Conservation (phyloP, 345 rosid genomes). For the Linum tenue region DNA sequence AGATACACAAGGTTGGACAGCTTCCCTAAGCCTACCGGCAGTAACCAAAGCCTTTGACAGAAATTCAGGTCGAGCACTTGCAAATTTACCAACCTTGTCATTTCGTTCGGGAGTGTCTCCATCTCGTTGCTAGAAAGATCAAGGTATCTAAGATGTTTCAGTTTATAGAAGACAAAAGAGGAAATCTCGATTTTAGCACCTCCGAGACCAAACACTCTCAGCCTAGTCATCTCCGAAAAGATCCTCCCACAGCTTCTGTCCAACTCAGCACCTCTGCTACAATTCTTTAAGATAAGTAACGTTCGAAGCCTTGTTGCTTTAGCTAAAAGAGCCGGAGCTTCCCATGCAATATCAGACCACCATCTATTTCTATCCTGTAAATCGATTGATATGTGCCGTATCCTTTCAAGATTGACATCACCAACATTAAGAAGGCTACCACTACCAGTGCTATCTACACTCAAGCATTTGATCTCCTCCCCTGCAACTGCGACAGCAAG, state of each 20-base stretch:
- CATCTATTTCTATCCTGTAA: background rate
- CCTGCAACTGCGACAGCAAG: constrained; percentile 9
- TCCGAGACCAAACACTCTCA: constrained; percentile 11
- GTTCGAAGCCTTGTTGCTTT: constrained; percentile 9
- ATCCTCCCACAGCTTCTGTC: background rate
- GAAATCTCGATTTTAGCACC: background rate
- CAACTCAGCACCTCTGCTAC: background rate
- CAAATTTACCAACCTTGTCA: constrained; percentile 14
- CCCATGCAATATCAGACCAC: background rate
- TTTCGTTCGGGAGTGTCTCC: constrained; percentile 12
- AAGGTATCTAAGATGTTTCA: constrained; percentile 22
- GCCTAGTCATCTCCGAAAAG: constrained; percentile 4
- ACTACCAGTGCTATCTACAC: no score
- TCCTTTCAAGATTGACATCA: no score
- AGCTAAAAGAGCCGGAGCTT: background rate
- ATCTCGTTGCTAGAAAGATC: background rate
- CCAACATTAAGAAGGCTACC: no score
- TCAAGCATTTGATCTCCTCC: no score
- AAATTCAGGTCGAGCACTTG: background rate
- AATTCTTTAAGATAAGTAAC: background rate
- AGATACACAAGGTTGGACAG: constrained; percentile 11
- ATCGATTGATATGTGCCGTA: constrained; percentile 7
- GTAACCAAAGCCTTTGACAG: background rate
- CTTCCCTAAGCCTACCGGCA: constrained; percentile 10
- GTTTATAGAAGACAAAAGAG: constrained; percentile 8